Base-by-base conservation (phyloP, 2,329 filamentous ascomycete genomes). In the Fusarium piperis region DNA sequence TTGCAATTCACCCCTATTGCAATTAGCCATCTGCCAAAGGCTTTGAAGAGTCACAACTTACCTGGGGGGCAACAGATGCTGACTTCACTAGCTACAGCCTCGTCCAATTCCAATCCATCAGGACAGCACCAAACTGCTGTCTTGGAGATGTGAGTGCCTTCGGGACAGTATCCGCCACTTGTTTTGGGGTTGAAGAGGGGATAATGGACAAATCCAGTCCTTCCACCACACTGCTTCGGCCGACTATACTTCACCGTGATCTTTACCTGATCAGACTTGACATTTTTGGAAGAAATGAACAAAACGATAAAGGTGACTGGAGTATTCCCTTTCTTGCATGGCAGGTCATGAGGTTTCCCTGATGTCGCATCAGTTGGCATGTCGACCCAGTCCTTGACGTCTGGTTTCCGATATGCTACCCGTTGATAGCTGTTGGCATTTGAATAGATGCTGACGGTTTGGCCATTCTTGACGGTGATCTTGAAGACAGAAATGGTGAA, bases 41-140 rank as follows among this genome's bases (percentile, higher is more conserved):
- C 10, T 18, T 36, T 2, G 2, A n/a, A 20, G 13, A 1, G 9
- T n/a, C 5, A n/a, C 12, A 55, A 62, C 61, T 61, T 38, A 63
- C 69, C 33, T 30, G 61, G 61, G 51, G 66, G 63, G 28, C 71
- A 72, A 46, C 71, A 72, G 23, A 70, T 62, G 33, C 64, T 72
- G 30, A 46, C 18, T 51, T 67, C 15, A 1, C 18, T 20, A 0
- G 59, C 46, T 3, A 65, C 63, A 2, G 38, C 11, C 11, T 65
- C 23, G 7, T 73, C 46, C 12, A 73, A 3, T 6, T 70, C 23
- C 28, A 59, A 41, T 6, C 69, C 71, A 23, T 67, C 64, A 30
- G 67, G 71, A 15, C 67, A 72, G 3, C 64, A 73, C 62, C 71
- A 72, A 2, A 59, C 52, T 0, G 62, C 67, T 2, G 20, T 23